Evolutionary conservation across 225 moss, liverwort and hornwort species (phyloP).

Genomic region (Marchantia polymorpha): DNA sequence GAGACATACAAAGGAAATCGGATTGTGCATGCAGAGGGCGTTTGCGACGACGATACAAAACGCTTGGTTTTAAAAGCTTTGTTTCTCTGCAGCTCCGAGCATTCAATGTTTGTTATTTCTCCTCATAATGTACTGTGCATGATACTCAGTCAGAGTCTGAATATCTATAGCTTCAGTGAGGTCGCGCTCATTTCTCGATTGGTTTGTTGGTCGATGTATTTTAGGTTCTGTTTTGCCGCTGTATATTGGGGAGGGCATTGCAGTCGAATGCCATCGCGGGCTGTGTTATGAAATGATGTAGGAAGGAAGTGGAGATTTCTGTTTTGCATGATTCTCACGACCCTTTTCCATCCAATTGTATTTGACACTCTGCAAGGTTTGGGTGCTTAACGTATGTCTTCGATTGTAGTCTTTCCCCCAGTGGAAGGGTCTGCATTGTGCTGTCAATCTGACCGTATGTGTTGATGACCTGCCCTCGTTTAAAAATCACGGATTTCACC

Average conservation of each 20-base stretch:
- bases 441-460: background rate
- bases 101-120: slow-evolving; percentile 5
- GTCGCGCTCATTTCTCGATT: background rate
- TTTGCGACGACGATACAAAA: too few relatives aligned
- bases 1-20: too few relatives aligned
- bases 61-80: too few relatives aligned
- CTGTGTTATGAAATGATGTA: background rate
- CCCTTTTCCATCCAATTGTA: too few relatives aligned
- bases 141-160: background rate
- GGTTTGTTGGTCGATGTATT: background rate
- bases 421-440: background rate
- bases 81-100: slow-evolving; percentile 8
- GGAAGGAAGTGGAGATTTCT: too few relatives aligned
- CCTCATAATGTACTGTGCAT: background rate
- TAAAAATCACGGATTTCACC: background rate
- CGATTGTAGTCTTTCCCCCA: too few relatives aligned
- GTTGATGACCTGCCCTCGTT: background rate
- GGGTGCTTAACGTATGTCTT: too few relatives aligned
- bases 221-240: background rate
- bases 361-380: too few relatives aligned
- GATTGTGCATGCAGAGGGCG: too few relatives aligned
- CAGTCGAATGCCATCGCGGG: background rate
- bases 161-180: background rate
- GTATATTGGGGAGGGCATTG: background rate
- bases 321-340: too few relatives aligned